Conservation (phyloP, 345 rosid genomes). For the Citrus maxima region DNA sequence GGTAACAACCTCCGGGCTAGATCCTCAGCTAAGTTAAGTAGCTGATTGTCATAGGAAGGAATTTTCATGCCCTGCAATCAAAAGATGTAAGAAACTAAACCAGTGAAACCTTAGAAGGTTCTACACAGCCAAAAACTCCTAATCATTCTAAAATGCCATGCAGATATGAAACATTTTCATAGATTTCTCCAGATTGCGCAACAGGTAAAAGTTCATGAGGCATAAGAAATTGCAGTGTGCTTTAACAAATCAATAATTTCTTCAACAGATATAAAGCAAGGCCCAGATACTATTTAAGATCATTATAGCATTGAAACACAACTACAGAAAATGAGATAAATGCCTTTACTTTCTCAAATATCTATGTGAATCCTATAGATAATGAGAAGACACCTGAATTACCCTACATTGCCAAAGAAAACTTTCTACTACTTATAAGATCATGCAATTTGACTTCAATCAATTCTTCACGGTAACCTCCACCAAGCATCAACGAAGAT, state of each 20-base stretch:
- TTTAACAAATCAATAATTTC: neutral
- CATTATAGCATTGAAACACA: neutral
- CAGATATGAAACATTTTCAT: neutral
- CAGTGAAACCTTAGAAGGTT: neutral
- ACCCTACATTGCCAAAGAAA: neutral
- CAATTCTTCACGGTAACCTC: neutral
- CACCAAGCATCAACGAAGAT: neutral
- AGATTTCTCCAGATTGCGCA: neutral
- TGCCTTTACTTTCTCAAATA: neutral
- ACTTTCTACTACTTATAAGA: neutral
- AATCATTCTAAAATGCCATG: neutral
- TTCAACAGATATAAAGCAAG: neutral
- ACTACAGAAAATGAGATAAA: neutral
- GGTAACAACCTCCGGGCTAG: conserved; percentile 80
- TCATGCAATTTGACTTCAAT: neutral
- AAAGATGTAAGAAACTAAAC: conserved; percentile 4
- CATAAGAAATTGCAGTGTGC: neutral
- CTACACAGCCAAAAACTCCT: neutral
- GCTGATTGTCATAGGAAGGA: conserved; percentile 75
- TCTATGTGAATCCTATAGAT: neutral
- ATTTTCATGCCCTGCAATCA: conserved; percentile 76
- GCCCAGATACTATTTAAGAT: neutral
- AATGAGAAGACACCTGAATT: too few relatives aligned
- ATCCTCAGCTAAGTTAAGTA: conserved; percentile 83
- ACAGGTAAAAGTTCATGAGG: neutral